Conservation (phyloP, 2,329 filamentous ascomycete genomes). For the Grosmannia clavigera region DNA sequence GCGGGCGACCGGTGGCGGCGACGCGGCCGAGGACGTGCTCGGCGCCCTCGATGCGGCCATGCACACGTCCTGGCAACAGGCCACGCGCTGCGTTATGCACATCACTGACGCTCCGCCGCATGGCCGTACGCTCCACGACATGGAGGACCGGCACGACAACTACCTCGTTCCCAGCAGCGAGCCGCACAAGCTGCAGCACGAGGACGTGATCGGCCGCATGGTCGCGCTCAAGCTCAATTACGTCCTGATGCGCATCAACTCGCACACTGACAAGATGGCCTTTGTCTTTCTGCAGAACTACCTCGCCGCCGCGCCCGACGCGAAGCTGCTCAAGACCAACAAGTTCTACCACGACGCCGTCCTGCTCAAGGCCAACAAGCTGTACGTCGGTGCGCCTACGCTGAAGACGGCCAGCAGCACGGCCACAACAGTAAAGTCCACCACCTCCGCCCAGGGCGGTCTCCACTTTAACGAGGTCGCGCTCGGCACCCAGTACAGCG, state of each 20-base stretch:
- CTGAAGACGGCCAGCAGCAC: not conserved
- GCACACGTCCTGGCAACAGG: slow-evolving; percentile 20
- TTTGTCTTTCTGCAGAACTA: slow-evolving; percentile 16
- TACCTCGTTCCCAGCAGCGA: slow-evolving; percentile 16
- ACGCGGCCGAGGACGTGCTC: slow-evolving; percentile 24
- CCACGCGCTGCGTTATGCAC: slow-evolving; percentile 22
- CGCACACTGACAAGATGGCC: slow-evolving; percentile 19
- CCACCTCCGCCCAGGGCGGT: not conserved
- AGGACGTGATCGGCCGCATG: slow-evolving; percentile 14
- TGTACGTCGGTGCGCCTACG: not conserved
- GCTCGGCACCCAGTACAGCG: slow-evolving; percentile 16
- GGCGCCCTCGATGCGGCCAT: slow-evolving; percentile 21
- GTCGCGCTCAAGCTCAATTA: slow-evolving; percentile 19
- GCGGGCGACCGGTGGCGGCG: slow-evolving; percentile 17
- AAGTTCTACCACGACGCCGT: slow-evolving; percentile 8
- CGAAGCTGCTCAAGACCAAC: slow-evolving; percentile 16
- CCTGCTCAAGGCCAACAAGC: not conserved
- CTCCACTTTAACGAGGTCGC: slow-evolving; percentile 17
- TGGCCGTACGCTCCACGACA: slow-evolving; percentile 15
- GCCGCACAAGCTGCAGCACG: slow-evolving; percentile 18
- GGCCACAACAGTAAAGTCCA: not conserved
- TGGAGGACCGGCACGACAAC: slow-evolving; percentile 8
- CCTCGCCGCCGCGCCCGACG: slow-evolving; percentile 9
- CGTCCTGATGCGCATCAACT: slow-evolving; percentile 18
- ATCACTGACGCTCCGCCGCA: slow-evolving; percentile 22